Percentiles rank a stretch among this genome's conserved stretches.
These are phyloP conservation scores for Coniochaeta sp. DNA, from an alignment of 2,329 filamentous ascomycete species.

Conservation along the genomic window DNA sequence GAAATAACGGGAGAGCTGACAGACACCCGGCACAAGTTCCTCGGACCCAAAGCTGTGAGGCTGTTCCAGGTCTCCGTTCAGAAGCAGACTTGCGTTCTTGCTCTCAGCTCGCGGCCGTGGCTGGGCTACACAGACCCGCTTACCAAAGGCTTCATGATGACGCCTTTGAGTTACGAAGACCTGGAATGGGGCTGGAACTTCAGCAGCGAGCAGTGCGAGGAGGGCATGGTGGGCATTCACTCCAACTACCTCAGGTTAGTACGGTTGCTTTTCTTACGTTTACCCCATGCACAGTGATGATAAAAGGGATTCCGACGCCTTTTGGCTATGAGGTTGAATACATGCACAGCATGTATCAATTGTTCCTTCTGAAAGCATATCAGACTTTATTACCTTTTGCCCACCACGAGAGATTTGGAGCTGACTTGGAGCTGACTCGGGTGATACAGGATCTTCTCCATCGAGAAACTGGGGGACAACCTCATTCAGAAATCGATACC, in stretches of 20 bases:
- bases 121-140: constrained; percentile 86
- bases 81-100: constrained; percentile 76
- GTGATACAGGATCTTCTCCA: constrained; percentile 68
- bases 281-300: constrained; percentile 50
- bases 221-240: constrained; percentile 92
- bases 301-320: constrained; percentile 50
- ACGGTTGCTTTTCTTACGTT: constrained; percentile 17
- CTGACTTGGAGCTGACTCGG: too few species aligned
- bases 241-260: constrained; percentile 77
- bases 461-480: constrained; percentile 79
- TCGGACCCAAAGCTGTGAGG: constrained; percentile 84
- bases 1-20: constrained; percentile 93
- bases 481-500: constrained; percentile 81
- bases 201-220: constrained; percentile 85
- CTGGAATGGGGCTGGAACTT: constrained; percentile 97
- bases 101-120: constrained; percentile 91
- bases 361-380: constrained; percentile 84
- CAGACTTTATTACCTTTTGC: constrained; percentile 7
- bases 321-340: constrained; percentile 48
- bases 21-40: constrained; percentile 88
- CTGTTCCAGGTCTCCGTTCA: constrained; percentile 88
- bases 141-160: constrained; percentile 83
- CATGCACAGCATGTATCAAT: constrained; percentile 59
- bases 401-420: constrained; percentile 5
- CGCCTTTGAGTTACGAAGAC: constrained; percentile 79